phyloP scores from a whole-genome alignment of 1,139 yeast species.

The Yamadazyma spencermartinsiae region DNA sequence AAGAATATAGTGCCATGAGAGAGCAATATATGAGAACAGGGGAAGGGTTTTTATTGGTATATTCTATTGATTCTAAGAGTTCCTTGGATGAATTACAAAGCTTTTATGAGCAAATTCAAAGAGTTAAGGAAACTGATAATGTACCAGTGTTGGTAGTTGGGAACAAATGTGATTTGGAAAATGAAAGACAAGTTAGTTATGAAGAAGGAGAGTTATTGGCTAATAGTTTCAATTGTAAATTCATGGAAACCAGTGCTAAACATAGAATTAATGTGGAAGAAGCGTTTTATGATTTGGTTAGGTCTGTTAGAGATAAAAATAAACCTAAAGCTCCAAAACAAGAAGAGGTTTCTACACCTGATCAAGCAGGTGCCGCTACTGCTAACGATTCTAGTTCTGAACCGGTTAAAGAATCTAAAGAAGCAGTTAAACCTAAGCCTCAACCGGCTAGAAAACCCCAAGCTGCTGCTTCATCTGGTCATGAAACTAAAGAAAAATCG shows the following conservation, averaged over 20 bases:
- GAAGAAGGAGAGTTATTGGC: constrained; percentile 85
- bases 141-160: constrained; percentile 79
- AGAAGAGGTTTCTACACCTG: constrained; percentile 11
- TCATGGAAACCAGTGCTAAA: constrained; percentile 92
- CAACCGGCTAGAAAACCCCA: constrained; percentile 17
- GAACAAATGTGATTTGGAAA: constrained; percentile 58
- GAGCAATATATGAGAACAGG: constrained; percentile 94
- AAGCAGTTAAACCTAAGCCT: constrained; percentile 9
- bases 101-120: constrained; percentile 78
- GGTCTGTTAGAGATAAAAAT: constrained; percentile 46
- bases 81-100: constrained; percentile 77
- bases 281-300: constrained; percentile 76
- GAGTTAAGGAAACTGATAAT: constrained; percentile 77
- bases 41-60: constrained; percentile 84
- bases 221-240: constrained; percentile 71
- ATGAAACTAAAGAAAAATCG: constrained; percentile 36
- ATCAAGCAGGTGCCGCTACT: constrained; percentile 11
- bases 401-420: constrained; percentile 9
- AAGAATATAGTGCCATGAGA: constrained; percentile 94
- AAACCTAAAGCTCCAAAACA: constrained; percentile 8
- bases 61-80: constrained; percentile 76
- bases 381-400: constrained; percentile 9
- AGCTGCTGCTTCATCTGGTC: constrained; percentile 15
- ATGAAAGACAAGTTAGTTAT: constrained; percentile 77
- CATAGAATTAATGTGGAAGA: constrained; percentile 92